These are phyloP conservation scores for Stipa capillata DNA, from an alignment of 176 grass and related monocot species.

Conservation along the genomic window DNA sequence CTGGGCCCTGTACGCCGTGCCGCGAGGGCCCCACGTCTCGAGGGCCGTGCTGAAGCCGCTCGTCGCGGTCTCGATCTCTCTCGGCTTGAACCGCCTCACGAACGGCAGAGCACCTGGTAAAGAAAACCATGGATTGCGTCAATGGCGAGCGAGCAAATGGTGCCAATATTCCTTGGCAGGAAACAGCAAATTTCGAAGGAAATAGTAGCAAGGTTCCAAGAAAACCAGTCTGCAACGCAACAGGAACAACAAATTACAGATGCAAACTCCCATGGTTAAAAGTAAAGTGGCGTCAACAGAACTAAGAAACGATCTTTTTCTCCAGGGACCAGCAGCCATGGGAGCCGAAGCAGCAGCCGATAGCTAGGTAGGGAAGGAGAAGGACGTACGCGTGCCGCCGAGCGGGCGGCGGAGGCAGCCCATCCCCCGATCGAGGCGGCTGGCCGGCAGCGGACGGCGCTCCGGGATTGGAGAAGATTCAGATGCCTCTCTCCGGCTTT, in stretches of 20 bases:
- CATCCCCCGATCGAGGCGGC: neutral
- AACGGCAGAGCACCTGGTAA: conserved; percentile 44
- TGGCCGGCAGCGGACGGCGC: neutral
- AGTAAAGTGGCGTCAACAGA: no score
- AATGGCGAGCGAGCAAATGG: neutral
- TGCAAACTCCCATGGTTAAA: no score
- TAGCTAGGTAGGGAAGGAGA: neutral
- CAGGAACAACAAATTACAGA: no score
- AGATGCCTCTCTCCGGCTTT: neutral
- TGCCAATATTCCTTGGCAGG: neutral
- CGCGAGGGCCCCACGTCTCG: conserved; percentile 30
- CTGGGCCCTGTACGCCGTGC: conserved; percentile 62
- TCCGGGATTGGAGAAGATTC: conserved; percentile 3
- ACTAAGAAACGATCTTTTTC: neutral
- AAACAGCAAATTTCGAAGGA: neutral
- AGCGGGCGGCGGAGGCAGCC: conserved; percentile 17
- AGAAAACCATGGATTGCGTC: neutral
- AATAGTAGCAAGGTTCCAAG: neutral
- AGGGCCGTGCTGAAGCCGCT: conserved; percentile 62
- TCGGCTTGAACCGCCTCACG: conserved; percentile 55
- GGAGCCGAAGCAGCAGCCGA: neutral
- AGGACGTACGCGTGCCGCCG: conserved; percentile 19
- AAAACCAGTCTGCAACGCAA: neutral
- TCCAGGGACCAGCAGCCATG: neutral
- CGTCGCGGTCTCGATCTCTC: conserved; percentile 72